Evolutionary conservation across 1,284 basidiomycete genomes (phyloP), one percentile per base, ranked within the genome.

Genomic region (Baeospora myosura): DNA sequence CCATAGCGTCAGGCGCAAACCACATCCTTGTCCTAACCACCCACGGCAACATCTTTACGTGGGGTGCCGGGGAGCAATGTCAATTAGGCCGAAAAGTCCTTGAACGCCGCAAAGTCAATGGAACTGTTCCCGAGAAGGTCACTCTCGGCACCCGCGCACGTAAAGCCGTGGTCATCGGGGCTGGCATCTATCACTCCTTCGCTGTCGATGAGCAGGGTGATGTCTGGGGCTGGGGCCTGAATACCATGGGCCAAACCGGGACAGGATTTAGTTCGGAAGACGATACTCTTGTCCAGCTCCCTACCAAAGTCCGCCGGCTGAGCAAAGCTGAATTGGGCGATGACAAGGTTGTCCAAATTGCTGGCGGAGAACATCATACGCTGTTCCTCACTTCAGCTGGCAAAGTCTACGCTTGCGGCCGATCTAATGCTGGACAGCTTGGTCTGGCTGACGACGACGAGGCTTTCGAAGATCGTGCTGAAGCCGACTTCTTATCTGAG

Each of bases 211-310:
- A 82, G 48, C 66, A 72, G 17, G 93, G 91, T 28, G 75, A 76
- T 38, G 86, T 93, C 3, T 95, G 81, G 74, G 89, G 80, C 2
- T 97, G 93, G 93, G 93, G 93, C 18, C 69, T 94, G 47, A 96
- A 97, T 63, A 83, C 55, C 43, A 69, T 69, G 66, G 71, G 71
- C 20, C 70, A 73, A 52, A 62, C 61, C 10, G 71, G 71, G 12
- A 71, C 68, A 1, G 70, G 69, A 2, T 63, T 71, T 18, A 37
- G 20, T 22, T 59, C 63, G 3, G 70, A 68, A 16, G 69, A 70
- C 43, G 65, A 71, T 44, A 58, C 61, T 22, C 71, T 82, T 46
- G 72, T 96, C 33, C 72, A 76, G 36, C 65, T 76, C 1, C 93
- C 94, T 1, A 76, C 74, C 43, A 71, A 71, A 36, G 80, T 97